Conservation (phyloP, 164 flowering plant genomes). For the Berberis vulgaris region DNA sequence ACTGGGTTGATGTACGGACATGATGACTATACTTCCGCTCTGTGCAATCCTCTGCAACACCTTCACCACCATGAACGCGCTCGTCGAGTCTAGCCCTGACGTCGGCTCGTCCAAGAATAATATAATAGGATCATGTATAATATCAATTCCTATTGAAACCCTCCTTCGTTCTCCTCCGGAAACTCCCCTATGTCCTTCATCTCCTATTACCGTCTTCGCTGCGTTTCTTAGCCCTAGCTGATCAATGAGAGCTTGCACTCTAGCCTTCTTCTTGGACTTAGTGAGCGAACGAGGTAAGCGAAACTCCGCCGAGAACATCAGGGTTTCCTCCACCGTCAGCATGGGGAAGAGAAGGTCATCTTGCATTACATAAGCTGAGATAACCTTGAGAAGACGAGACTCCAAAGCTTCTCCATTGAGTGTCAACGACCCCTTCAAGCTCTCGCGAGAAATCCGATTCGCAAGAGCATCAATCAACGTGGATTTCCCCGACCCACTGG, state of each 20-base stretch:
- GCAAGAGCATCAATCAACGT: slow-evolving; percentile 42
- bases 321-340: slow-evolving; percentile 60
- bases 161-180: slow-evolving; percentile 62
- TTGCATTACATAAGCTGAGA: slow-evolving; percentile 63
- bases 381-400: slow-evolving; percentile 30
- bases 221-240: slow-evolving; percentile 50
- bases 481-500: slow-evolving; percentile 40
- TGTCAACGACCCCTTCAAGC: slow-evolving; percentile 30
- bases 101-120: slow-evolving; percentile 63
- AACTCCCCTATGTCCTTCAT: slow-evolving; percentile 65
- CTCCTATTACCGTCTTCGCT: slow-evolving; percentile 55
- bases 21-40: slow-evolving; percentile 57
- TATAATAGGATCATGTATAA: slow-evolving; percentile 58
- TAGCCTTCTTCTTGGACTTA: slow-evolving; percentile 37
- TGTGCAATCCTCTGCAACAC: slow-evolving; percentile 51
- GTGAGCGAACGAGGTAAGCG: slow-evolving; percentile 45
- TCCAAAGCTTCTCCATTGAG: slow-evolving; percentile 35
- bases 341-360: slow-evolving; percentile 57
- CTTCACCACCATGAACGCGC: slow-evolving; percentile 66
- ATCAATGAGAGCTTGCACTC: slow-evolving; percentile 57
- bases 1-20: slow-evolving; percentile 62
- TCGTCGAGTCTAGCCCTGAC: slow-evolving; percentile 60
- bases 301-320: slow-evolving; percentile 62
- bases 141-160: slow-evolving; percentile 60
- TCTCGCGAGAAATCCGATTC: slow-evolving; percentile 29